phyloP scores from a whole-genome alignment of 2,329 filamentous ascomycete genomes.

The Raffaelea arxii region DNA sequence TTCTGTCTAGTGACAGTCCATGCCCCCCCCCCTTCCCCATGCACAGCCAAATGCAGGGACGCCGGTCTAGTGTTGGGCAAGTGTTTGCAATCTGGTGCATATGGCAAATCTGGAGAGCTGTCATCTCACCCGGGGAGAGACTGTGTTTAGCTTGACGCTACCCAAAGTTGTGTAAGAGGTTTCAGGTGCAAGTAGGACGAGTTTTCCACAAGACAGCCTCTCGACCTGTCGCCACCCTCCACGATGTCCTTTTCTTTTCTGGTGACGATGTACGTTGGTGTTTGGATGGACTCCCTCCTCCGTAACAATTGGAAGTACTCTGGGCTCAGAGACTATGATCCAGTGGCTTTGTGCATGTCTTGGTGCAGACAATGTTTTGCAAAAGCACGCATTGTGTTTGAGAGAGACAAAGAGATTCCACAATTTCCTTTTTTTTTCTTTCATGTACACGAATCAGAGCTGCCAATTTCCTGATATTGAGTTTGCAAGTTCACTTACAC shows the following conservation, averaged over 20 bases:
- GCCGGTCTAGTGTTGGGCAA: too few species aligned
- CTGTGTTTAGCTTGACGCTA: too few species aligned
- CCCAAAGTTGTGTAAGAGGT: too few species aligned
- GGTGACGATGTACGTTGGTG: neutral
- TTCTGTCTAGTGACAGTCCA: neutral
- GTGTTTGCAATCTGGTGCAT: too few species aligned
- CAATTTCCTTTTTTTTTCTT: neutral
- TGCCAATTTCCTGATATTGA: conserved; percentile 21
- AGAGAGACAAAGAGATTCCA: neutral
- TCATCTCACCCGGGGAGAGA: too few species aligned
- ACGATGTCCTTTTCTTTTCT: neutral
- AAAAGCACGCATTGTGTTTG: neutral
- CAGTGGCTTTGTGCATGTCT: neutral
- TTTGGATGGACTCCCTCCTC: neutral
- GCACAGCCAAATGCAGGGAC: too few species aligned
- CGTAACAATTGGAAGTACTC: neutral
- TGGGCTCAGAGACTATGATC: neutral
- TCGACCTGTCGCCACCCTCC: neutral
- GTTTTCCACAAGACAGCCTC: neutral
- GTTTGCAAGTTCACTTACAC: too few species aligned
- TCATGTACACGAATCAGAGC: conserved; percentile 8
- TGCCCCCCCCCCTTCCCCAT: neutral
- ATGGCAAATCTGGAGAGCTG: too few species aligned
- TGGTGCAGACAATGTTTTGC: neutral
- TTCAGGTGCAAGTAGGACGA: too few species aligned